Evolutionary conservation across 2,329 filamentous ascomycete species (phyloP), one percentile per base, ranked within the genome.

Genomic region (Neospermospora avenae): DNA sequence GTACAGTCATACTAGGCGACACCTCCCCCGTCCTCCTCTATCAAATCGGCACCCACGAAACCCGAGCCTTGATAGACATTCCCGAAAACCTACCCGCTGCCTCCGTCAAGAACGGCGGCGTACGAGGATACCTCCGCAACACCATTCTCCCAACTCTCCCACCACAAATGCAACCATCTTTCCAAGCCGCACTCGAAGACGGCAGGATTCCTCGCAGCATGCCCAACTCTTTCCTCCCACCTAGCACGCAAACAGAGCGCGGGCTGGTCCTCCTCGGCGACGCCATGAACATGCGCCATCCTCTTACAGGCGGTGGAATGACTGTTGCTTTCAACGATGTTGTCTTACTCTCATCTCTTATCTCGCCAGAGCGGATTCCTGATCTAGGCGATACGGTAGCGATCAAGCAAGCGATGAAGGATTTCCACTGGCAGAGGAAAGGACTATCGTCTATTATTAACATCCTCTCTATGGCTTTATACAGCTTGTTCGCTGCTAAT

Each of bases 211-310:
- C 91, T 16, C 76, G 76, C 64, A 91, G 86, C 68, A 99, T 99
- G 95, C 95, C 95, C 55, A 99, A 98, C 77, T 93, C 89, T 63
- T 99, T 90, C 81, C 84, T 99, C 2, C 93, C 95, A 4, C 85
- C 95, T 0, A 83, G 85, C 0, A 77, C 76, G 46, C 89, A 89
- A 62, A 89, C 90, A 71, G 82, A 83, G 11, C 84, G 86, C 1
- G 91, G 91, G 3, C 77, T 96, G 62, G 81, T 96, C 52, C 79
- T 99, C 37, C 82, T 98, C 8, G 95, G 95, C 61, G 95, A 99
- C 73, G 93, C 95, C 14, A 88, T 96, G 82, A 99, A 99, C 79
- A 99, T 99, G 95, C 90, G 95, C n/a, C 95, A 99, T 76, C 95
- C 95, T 1, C 82, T 99, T 13, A 99, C 95, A 0, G 95, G 95